A percentile compares a stretch with the other conserved stretches of the same genome.
These are phyloP conservation scores for Plasmodium inui DNA, from an alignment of 169 alveolate species.

Conservation along the genomic window DNA sequence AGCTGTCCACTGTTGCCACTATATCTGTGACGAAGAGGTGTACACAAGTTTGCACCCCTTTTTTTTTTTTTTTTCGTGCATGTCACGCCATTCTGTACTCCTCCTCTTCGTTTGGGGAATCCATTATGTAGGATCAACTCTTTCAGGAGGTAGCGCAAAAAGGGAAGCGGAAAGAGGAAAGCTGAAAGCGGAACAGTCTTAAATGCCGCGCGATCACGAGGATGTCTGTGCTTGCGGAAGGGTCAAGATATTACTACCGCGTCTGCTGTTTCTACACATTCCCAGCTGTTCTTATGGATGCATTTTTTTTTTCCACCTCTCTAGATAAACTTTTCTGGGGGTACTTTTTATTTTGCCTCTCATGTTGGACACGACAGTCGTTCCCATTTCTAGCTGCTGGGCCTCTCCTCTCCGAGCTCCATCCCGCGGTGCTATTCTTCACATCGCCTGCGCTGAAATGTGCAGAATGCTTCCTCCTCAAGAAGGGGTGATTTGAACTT, in stretches of 20 bases:
- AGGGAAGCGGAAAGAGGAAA: neutral
- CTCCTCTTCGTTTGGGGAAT: slow-evolving; percentile 15
- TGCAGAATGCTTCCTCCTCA: neutral
- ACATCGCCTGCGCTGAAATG: neutral
- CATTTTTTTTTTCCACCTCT: neutral
- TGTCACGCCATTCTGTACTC: neutral
- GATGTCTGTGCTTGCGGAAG: neutral
- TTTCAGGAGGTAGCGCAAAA: neutral
- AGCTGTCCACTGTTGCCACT: neutral
- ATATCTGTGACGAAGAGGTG: neutral
- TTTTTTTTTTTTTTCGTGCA: neutral
- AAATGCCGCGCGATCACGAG: neutral
- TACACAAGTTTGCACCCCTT: neutral
- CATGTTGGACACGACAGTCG: neutral
- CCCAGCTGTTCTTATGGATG: neutral
- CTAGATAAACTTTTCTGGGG: neutral
- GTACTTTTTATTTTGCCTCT: neutral
- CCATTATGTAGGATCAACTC: neutral
- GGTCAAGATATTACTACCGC: neutral
- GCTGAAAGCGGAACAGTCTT: neutral
- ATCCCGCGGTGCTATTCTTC: neutral
- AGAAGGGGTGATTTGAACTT: neutral
- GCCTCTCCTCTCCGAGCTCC: neutral
- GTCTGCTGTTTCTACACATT: neutral
- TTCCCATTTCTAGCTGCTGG: neutral